These are phyloP conservation scores for Phytophthora meadii DNA, from an alignment of 352 stramenopile species.

Conservation along the genomic window DNA sequence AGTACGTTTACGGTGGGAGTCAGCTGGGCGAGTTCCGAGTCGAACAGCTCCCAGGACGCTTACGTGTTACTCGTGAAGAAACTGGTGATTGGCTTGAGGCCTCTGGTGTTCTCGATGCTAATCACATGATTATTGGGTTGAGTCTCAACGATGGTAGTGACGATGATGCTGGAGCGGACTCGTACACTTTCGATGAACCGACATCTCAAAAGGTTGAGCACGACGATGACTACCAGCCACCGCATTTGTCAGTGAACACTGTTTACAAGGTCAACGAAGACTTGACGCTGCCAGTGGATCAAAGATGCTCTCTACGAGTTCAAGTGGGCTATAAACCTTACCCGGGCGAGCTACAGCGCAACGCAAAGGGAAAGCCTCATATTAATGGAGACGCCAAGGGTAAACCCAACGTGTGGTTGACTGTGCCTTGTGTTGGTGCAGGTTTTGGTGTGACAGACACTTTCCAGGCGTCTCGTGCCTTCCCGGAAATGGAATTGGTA, in stretches of 20 bases:
- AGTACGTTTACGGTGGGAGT: conserved; percentile 62
- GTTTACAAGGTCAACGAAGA: conserved; percentile 52
- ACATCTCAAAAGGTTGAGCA: conserved; percentile 15
- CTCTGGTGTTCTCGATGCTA: conserved; percentile 53
- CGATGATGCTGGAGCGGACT: conserved; percentile 30
- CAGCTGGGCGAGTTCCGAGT: conserved; percentile 71
- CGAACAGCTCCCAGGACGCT: conserved; percentile 59
- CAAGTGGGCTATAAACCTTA: conserved; percentile 29
- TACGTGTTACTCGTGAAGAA: conserved; percentile 68
- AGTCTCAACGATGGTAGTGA: conserved; percentile 33
- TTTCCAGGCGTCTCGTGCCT: conserved; percentile 33
- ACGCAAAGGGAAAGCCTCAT: conserved; percentile 20
- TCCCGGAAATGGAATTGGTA: conserved; percentile 41
- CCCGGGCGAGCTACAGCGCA: conserved; percentile 13
- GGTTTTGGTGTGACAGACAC: conserved; percentile 61
- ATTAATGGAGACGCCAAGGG: conserved; percentile 13
- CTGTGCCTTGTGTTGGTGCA: conserved; percentile 68
- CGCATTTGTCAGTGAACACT: conserved; percentile 46
- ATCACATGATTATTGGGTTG: conserved; percentile 49
- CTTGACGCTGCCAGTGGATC: conserved; percentile 35
- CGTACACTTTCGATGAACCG: conserved; percentile 36
- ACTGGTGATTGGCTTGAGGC: conserved; percentile 78
- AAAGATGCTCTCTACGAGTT: conserved; percentile 46
- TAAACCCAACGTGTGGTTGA: conserved; percentile 32
- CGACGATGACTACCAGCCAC: conserved; percentile 40